These are phyloP conservation scores for Jimgerdemannia flammicorona DNA, from an alignment of 192 early-diverging fungal genomes.

Conservation along the genomic window DNA sequence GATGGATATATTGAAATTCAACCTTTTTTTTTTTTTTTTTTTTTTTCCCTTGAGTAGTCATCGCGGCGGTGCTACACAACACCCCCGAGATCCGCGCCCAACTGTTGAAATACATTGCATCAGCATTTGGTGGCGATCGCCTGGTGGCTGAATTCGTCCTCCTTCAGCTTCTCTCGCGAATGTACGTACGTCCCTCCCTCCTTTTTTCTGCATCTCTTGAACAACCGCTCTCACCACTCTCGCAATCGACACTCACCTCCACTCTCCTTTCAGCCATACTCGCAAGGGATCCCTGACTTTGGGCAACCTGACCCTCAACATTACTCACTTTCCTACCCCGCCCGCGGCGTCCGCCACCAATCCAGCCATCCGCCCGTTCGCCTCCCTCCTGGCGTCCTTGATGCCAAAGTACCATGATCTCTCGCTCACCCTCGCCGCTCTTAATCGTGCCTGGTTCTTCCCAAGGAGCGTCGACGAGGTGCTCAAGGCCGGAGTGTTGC, in stretches of 20 bases:
- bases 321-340: slow-evolving; percentile 44
- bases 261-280: slow-evolving; percentile 30
- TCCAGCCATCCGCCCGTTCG: slow-evolving; percentile 30
- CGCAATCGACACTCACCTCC: too few species aligned
- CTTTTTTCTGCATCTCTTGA: slow-evolving; percentile 1
- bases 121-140: slow-evolving; percentile 55
- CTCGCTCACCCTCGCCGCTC: slow-evolving; percentile 54
- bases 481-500: slow-evolving; percentile 59
- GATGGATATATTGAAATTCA: too few species aligned
- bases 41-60: background rate
- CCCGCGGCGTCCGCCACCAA: slow-evolving; percentile 1
- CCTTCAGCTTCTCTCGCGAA: slow-evolving; percentile 62
- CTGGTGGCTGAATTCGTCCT: slow-evolving; percentile 68
- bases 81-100: slow-evolving; percentile 27
- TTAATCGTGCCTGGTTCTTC: slow-evolving; percentile 55
- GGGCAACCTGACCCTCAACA: slow-evolving; percentile 67
- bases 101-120: slow-evolving; percentile 53
- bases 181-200: slow-evolving; percentile 47
- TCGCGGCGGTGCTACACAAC: slow-evolving; percentile 6
- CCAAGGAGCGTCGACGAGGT: slow-evolving; percentile 55
- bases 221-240: too few species aligned
- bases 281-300: slow-evolving; percentile 47
- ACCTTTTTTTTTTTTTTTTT: too few species aligned
- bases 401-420: slow-evolving; percentile 55
- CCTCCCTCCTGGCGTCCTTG: slow-evolving; percentile 38